Base-by-base conservation (phyloP, 2,329 filamentous ascomycete species). In the Corinectria fuckeliana region DNA sequence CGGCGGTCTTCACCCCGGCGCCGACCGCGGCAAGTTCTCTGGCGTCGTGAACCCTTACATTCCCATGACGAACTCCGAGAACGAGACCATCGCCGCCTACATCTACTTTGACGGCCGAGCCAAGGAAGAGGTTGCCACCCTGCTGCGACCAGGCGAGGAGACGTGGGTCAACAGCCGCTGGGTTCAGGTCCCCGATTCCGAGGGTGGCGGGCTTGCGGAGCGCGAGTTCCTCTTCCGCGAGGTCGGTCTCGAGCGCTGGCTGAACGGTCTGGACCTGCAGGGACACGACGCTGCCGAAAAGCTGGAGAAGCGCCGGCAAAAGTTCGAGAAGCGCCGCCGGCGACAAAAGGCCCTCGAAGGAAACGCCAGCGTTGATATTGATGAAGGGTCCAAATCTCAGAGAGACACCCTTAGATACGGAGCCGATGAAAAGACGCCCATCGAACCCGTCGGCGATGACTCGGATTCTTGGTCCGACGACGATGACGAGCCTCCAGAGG, bases 111-210 rank as follows among this genome's bases (percentile, higher is more conserved):
- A 99, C 76, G 95, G 95, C 16, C 85, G 95, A 63, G 86, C 87
- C 61, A 99, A 99, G 76, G 95, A 99, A 75, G 95, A 99, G 78
- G 96, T 99, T 3, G 95, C 95, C 51, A 99, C 95, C 11, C 81
- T 99, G 57, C 82, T 99, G 51, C 85, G 95, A 55, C 90, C 93
- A 11, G 94, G 95, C 21, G 95, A 98, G 74, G 95, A 99, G 78
- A 99, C 95, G 2, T 99, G 95, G 95, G 96, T 99, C 21, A 99
- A 98, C 73, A 97, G 93, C 56, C 85, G 95, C 69, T 99, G 95
- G 95, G 95, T 99, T 49, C 94, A 96, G 73, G 88, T 99, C 6
- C 92, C 94, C 3, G 89, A 93, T 25, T 87, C 90, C 21, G 94
- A 98, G 77, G 94, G 94, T 28, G 95, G 95, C 49, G 95, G 95